A percentile compares a stretch with the other conserved stretches of the same genome.
phyloP scores from a whole-genome alignment of 2,329 filamentous ascomycete species.

The Iodosphaeria phyllophila region DNA sequence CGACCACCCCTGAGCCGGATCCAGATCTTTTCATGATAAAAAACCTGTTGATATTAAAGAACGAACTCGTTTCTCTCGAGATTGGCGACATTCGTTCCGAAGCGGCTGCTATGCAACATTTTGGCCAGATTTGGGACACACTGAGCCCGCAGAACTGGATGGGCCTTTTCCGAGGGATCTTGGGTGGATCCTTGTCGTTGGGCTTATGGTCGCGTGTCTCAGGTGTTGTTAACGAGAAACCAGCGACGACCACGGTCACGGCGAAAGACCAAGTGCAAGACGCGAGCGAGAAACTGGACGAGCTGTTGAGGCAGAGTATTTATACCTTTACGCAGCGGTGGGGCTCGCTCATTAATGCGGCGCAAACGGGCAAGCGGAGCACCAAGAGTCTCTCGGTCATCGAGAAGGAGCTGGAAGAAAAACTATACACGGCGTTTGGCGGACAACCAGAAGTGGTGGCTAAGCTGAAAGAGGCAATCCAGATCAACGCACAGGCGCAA shows the following conservation, averaged over 20 bases:
- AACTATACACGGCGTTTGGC: constrained; percentile 38
- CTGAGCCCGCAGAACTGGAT: constrained; percentile 37
- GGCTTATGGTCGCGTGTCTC: constrained; percentile 14
- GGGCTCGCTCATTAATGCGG: constrained; percentile 30
- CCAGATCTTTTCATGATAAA: constrained; percentile 85
- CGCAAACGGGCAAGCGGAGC: constrained; percentile 25
- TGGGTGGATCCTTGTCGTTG: constrained; percentile 30
- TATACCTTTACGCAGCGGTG: constrained; percentile 44
- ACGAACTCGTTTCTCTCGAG: constrained; percentile 88
- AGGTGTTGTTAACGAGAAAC: constrained; percentile 5
- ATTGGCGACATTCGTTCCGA: constrained; percentile 52
- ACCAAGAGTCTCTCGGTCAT: constrained; percentile 31
- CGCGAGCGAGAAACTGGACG: constrained; percentile 45
- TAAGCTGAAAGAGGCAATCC: constrained; percentile 42
- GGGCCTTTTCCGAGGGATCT: constrained; percentile 37
- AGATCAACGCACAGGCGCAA: constrained; percentile 34
- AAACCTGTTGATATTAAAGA: constrained; percentile 86
- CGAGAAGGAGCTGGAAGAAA: constrained; percentile 34
- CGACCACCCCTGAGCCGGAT: constrained; percentile 38
- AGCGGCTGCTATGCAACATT: constrained; percentile 36
- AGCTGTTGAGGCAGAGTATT: constrained; percentile 41
- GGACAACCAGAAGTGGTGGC: constrained; percentile 38
- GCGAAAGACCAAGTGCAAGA: constrained; percentile 21
- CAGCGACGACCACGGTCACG: constrained; percentile 4
- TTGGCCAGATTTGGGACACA: constrained; percentile 45